Base-by-base conservation (phyloP, 257 asterid genomes). In the Jacaranda mimosifolia region DNA sequence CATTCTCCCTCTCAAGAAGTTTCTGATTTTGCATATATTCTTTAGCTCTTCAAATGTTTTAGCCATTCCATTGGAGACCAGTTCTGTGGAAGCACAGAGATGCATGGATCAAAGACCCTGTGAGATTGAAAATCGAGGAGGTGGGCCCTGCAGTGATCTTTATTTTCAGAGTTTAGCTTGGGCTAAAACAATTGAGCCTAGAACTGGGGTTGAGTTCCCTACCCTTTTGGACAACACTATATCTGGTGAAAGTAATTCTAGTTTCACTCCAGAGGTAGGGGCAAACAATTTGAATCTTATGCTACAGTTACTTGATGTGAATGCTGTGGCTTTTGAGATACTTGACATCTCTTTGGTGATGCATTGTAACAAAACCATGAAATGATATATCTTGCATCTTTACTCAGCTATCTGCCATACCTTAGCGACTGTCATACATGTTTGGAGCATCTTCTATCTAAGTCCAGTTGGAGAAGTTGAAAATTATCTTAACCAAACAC, bases 181-280 rank as follows among this genome's bases (percentile, higher is more conserved):
- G 94, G 82, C 92, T 46, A 89, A 87, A 75, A 88, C 92, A 48
- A 84, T 91, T 38, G 99, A 96, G 86, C 88, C 92, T 14, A 84
- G 80, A 86, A 96, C 99, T 58, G 99, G 99, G 63, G 87, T 93
- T 56, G 98, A 90, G 88, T 96, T 96, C 78, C 99, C 99, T 36
- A 80, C 94, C 70, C 67, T 88, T 84, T 85, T 96, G 91, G 95
- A 85, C 51, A 83, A 84, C 82, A 78, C 52, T 40, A 79, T 83
- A 48, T 68, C 87, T 59, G 90, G 85, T 59, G 94, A 93, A 75
- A 79, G 72, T 55, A 74, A 70, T 82, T 83, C 91, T 58, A 83
- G 70, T 78, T 90, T 91, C 78, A 63, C 86, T 74, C 90, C 97
- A 39, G 98, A 93, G 97, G 99, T 96, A 64, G 62, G 81, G 32